Conservation (phyloP, 257 asterid genomes). For the Verbascum thapsus region DNA sequence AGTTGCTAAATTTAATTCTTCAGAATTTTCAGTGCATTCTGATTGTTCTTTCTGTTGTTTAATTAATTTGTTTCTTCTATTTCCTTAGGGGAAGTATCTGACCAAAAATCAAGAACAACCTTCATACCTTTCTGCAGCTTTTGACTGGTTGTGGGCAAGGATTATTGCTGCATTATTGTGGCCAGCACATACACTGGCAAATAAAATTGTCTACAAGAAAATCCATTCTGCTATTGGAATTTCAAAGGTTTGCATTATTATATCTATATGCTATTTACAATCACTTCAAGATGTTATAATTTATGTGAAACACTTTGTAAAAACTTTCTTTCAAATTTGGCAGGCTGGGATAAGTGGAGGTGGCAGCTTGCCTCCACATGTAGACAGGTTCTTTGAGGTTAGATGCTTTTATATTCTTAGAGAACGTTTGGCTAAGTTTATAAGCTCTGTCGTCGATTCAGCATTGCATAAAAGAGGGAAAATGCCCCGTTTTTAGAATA, state of each 20-base stretch:
- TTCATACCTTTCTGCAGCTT: constrained; percentile 50
- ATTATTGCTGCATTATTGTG: constrained; percentile 53
- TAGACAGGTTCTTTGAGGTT: constrained; percentile 91
- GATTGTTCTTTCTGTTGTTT: constrained; percentile 22
- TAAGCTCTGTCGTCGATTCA: too few species aligned
- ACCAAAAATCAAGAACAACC: constrained; percentile 66
- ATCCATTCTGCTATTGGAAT: constrained; percentile 74
- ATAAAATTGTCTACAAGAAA: constrained; percentile 72
- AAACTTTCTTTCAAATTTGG: constrained; percentile 25
- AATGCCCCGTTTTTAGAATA: too few species aligned
- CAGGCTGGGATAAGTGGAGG: constrained; percentile 96
- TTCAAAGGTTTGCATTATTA: constrained; percentile 61
- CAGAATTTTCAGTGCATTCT: constrained; percentile 16
- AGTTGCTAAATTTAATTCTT: not conserved
- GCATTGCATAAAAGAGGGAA: too few species aligned
- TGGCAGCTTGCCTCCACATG: constrained; percentile 82
- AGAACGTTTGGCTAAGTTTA: too few species aligned
- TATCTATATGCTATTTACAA: constrained; percentile 1
- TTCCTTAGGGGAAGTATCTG: constrained; percentile 77
- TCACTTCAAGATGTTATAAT: not conserved
- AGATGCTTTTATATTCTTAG: constrained; percentile 30
- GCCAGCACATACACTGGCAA: constrained; percentile 83
- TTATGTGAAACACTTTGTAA: constrained; percentile 3
- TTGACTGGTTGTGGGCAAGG: constrained; percentile 79
- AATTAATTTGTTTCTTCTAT: constrained; percentile 11